Evolutionary conservation across 2,329 filamentous ascomycete genomes (phyloP).

Genomic region (Beauveria australis): DNA sequence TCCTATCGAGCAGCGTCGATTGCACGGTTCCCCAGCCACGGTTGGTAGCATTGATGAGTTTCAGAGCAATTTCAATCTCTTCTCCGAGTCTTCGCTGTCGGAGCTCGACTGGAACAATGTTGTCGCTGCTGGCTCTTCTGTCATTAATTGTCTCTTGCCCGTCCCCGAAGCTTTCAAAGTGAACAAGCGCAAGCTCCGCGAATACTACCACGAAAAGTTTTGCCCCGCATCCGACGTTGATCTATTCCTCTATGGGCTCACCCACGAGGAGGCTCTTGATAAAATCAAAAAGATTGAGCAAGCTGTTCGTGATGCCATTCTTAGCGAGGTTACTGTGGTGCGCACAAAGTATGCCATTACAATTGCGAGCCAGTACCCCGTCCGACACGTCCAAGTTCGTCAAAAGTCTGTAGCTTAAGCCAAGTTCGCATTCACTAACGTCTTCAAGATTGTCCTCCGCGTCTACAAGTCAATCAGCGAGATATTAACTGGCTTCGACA

Average conservation of each 20-base stretch:
- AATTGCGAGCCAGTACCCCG: slow-evolving; percentile 76
- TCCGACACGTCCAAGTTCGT: slow-evolving; percentile 61
- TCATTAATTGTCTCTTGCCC: slow-evolving; percentile 69
- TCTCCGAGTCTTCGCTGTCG: slow-evolving; percentile 67
- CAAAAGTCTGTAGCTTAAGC: not conserved
- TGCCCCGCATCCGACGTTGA: slow-evolving; percentile 82
- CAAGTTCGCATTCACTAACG: not conserved
- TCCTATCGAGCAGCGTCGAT: slow-evolving; percentile 50
- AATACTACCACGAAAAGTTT: slow-evolving; percentile 76
- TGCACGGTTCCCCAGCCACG: slow-evolving; percentile 56
- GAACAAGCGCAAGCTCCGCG: slow-evolving; percentile 54
- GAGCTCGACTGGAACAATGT: slow-evolving; percentile 79
- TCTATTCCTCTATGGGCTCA: slow-evolving; percentile 74
- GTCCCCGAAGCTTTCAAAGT: slow-evolving; percentile 53
- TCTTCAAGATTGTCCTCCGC: slow-evolving; percentile 63
- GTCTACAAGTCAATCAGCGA: slow-evolving; percentile 79
- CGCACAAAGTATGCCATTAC: slow-evolving; percentile 83
- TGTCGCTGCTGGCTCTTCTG: slow-evolving; percentile 71
- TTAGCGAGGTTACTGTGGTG: slow-evolving; percentile 76
- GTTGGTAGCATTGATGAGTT: slow-evolving; percentile 63
- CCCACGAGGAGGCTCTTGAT: slow-evolving; percentile 66
- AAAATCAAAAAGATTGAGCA: slow-evolving; percentile 79
- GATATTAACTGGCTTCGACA: slow-evolving; percentile 81
- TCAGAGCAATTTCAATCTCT: slow-evolving; percentile 69
- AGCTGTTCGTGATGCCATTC: slow-evolving; percentile 65